Percentiles rank a stretch among this genome's conserved stretches.
Conservation (phyloP, 495 filamentous ascomycete genomes). For the Annulohypoxylon moriforme region DNA sequence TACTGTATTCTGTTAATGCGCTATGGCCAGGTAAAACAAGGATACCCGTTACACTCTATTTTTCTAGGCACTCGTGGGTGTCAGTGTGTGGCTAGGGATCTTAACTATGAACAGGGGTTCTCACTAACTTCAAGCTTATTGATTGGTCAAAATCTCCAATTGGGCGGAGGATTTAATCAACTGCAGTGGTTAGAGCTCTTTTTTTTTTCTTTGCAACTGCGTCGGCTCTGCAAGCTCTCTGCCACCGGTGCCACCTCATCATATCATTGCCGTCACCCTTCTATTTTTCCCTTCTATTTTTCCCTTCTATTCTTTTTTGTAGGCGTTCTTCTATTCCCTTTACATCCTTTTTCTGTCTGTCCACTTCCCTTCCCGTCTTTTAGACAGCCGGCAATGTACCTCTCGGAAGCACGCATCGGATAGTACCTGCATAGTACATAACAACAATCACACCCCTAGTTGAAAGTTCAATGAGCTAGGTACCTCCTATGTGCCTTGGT, state of each 20-base stretch:
- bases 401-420: slow-evolving; percentile 25
- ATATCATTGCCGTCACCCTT: slow-evolving; percentile 13
- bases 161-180: slow-evolving; percentile 45
- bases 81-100: slow-evolving; percentile 35
- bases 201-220: slow-evolving; percentile 27
- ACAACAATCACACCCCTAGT: neutral
- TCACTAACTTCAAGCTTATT: slow-evolving; percentile 24
- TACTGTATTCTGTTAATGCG: slow-evolving; percentile 26
- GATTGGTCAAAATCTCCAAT: slow-evolving; percentile 33
- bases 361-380: neutral
- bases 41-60: slow-evolving; percentile 27
- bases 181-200: slow-evolving; percentile 27
- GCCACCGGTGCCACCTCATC: slow-evolving; percentile 30
- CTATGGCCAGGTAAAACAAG: slow-evolving; percentile 17
- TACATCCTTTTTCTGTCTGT: neutral
- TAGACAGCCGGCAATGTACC: neutral
- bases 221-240: slow-evolving; percentile 39
- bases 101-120: slow-evolving; percentile 24
- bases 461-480: neutral
- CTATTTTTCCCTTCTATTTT: neutral
- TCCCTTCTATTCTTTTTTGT: neutral
- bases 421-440: slow-evolving; percentile 4
- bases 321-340: neutral
- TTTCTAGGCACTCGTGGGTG: slow-evolving; percentile 27
- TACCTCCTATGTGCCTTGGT: slow-evolving; percentile 17